Evolutionary conservation across 352 stramenopile species (phyloP).

Genomic region (Phytophthora foliorum): DNA sequence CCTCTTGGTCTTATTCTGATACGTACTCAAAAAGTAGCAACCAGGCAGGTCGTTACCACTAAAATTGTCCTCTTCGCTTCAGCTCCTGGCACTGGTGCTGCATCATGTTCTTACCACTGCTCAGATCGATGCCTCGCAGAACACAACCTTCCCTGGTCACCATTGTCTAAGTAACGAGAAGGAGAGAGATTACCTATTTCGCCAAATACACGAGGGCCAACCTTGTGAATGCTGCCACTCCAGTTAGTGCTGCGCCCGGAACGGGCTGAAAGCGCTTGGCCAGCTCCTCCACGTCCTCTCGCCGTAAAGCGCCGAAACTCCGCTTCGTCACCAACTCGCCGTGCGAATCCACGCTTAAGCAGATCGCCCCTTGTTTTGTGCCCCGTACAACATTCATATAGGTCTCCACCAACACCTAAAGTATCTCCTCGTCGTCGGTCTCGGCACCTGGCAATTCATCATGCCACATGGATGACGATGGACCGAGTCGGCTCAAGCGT

Average conservation of each 20-base stretch:
- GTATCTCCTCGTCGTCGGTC: conserved; percentile 28
- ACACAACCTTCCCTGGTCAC: not conserved
- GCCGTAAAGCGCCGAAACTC: conserved; percentile 32
- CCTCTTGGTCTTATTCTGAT: conserved; percentile 4
- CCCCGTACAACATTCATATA: conserved; percentile 14
- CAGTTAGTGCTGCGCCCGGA: conserved; percentile 29
- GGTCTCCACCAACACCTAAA: conserved; percentile 27
- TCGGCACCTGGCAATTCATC: conserved; percentile 8
- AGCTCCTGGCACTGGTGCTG: not conserved
- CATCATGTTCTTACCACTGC: conserved; percentile 14
- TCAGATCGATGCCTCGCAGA: conserved; percentile 2
- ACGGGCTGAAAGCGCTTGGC: conserved; percentile 27
- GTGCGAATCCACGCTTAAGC: conserved; percentile 12
- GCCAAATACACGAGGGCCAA: not conserved
- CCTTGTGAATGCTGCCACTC: conserved; percentile 32
- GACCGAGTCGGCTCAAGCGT: conserved; percentile 1
- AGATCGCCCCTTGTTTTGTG: conserved; percentile 16
- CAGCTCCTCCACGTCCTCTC: conserved; percentile 25
- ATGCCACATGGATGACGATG: conserved; percentile 17
- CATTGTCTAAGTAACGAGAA: conserved; percentile 13
- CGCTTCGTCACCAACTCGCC: conserved; percentile 14
- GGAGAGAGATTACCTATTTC: conserved; percentile 6
- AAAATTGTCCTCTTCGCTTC: conserved; percentile 20
- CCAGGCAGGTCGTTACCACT: too few species aligned
- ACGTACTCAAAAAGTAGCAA: not conserved